Conservation (phyloP, 345 rosid genomes). For the Gossypium turneri region DNA sequence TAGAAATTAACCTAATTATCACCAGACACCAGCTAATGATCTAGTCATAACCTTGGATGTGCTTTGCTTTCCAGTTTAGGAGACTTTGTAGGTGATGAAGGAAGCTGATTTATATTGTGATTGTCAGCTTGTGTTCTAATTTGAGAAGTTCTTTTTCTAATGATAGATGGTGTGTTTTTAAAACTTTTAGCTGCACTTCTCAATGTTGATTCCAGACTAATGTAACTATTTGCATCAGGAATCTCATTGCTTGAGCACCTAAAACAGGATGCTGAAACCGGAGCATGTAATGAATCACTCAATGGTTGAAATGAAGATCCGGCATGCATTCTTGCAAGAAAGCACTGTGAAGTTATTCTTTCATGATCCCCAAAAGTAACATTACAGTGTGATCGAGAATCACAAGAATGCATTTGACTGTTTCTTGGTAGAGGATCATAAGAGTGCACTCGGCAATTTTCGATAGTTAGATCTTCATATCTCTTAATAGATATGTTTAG, state of each 20-base stretch:
- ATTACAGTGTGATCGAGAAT: too few species aligned
- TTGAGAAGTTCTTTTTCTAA: constrained; percentile 27
- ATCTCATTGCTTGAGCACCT: not conserved
- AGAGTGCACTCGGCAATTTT: not conserved
- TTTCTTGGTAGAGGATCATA: not conserved
- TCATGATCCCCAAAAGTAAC: not conserved
- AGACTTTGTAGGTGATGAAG: constrained; percentile 18
- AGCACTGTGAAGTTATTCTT: not conserved
- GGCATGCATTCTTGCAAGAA: not conserved
- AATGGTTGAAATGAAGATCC: constrained; percentile 2
- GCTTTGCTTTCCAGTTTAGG: constrained; percentile 15
- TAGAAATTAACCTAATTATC: too few species aligned
- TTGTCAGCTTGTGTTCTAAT: not conserved
- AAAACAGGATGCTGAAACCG: not conserved
- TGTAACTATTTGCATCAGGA: not conserved
- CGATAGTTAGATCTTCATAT: not conserved
- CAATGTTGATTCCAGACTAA: constrained; percentile 27
- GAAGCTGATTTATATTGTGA: not conserved
- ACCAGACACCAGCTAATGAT: too few species aligned
- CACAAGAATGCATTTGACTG: not conserved
- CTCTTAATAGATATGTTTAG: not conserved
- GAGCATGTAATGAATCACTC: not conserved
- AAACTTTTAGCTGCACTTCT: constrained; percentile 43
- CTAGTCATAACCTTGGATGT: too few species aligned
- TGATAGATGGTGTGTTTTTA: constrained; percentile 47